These are phyloP conservation scores for Tylopilus vinaceipallidus DNA, from an alignment of 768 basidiomycete genomes.

Conservation along the genomic window DNA sequence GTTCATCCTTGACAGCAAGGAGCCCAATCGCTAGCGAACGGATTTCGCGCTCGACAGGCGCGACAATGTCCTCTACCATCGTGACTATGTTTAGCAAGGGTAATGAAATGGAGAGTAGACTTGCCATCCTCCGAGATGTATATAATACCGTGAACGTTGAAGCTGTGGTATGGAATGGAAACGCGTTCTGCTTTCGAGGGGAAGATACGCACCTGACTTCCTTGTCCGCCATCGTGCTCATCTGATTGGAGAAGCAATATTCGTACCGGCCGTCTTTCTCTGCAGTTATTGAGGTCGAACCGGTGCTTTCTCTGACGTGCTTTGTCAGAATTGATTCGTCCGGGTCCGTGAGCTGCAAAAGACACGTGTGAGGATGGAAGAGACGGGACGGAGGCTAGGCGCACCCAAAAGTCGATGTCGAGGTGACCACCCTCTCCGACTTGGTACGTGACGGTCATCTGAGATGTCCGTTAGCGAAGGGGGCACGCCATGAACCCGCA, in stretches of 20 bases:
- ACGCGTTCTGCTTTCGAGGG: not conserved
- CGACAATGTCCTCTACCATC: slow-evolving; percentile 64
- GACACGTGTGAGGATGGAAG: slow-evolving; percentile 2
- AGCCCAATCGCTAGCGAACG: slow-evolving; percentile 78
- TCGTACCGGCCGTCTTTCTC: slow-evolving; percentile 84
- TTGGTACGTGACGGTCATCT: slow-evolving; percentile 99
- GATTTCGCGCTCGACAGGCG: slow-evolving; percentile 96
- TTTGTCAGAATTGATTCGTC: slow-evolving; percentile 64
- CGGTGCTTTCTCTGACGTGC: slow-evolving; percentile 85
- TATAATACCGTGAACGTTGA: slow-evolving; percentile 97
- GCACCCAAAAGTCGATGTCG: slow-evolving; percentile 96
- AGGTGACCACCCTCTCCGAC: slow-evolving; percentile 96
- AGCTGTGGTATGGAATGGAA: slow-evolving; percentile 45
- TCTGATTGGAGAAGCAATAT: slow-evolving; percentile 99
- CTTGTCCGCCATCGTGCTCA: slow-evolving; percentile 96
- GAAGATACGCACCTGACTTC: slow-evolving; percentile 68
- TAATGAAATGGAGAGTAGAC: slow-evolving; percentile 13
- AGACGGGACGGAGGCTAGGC: slow-evolving; percentile 11
- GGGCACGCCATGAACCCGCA: not conserved
- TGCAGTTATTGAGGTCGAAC: slow-evolving; percentile 84
- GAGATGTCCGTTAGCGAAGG: slow-evolving; percentile 1
- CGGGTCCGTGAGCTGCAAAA: slow-evolving; percentile 76
- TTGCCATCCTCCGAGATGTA: slow-evolving; percentile 88
- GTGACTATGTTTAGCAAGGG: slow-evolving; percentile 1
- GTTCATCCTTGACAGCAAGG: slow-evolving; percentile 93